Evolutionary conservation across 257 asterid species (phyloP), one percentile per base, ranked within the genome.

Genomic region (Jacaranda mimosifolia): DNA sequence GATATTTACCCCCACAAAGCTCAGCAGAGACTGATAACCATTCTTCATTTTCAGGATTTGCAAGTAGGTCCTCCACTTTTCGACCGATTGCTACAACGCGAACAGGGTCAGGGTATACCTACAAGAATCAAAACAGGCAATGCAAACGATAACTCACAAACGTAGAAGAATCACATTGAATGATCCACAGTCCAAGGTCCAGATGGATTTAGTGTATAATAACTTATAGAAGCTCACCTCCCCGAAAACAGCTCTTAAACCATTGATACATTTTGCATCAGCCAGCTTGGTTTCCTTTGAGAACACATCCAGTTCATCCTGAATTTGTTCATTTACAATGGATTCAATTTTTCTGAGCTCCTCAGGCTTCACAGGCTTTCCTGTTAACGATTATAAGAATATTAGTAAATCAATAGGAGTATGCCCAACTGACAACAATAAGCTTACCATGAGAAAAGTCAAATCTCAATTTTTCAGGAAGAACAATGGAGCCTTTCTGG

Each of bases 101-200:
- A 70, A 96, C 99, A 67, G 99, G 99, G 68, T 96, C 98, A 17
- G 99, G 99, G 78, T 96, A 96, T 35, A 96, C 97, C 99, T 96
- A 52, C 49, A 78, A 51, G 72, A 53, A 62, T 46, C 21, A 13
- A 75, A 64, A 59, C 45, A 60, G 32, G 15, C n/a, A 60, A 75
- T 72, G 55, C 62, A 18, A 13, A 75, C 10, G 60, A 42, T 62
- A 46, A 43, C 17, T 42, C 39, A 40, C 43, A 64, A n/a, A 62
- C 69, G 57, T 32, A 32, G 38, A 72, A 67, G 58, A 71, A 17
- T 38, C 66, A 64, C 52, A 12, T 17, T 70, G 81, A 66, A 58
- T 26, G 39, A 73, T 66, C 55, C n/a, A 8, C 38, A 42, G 64
- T 36, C 48, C 63, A 11, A 43, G 36, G 69, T 26, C 36, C 57